Conservation (phyloP, 768 basidiomycete species). For the Hemileccinum rubropunctum region DNA sequence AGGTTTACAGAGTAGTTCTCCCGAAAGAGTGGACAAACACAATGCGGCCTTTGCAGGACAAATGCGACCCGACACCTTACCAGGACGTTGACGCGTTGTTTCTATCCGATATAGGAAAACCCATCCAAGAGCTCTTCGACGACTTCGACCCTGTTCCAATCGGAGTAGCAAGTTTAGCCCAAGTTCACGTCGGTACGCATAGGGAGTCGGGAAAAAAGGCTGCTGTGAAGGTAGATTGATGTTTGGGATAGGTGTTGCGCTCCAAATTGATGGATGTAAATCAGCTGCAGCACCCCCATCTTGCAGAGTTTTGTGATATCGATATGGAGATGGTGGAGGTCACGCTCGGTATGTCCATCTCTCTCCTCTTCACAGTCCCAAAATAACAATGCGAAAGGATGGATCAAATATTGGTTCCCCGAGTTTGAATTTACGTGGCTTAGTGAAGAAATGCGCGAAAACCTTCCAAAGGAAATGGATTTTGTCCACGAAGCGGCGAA, state of each 20-base stretch:
- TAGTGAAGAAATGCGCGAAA: constrained; percentile 90
- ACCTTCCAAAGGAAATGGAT: constrained; percentile 92
- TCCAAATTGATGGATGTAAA: constrained; percentile 6
- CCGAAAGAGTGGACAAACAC: constrained; percentile 62
- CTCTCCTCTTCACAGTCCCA: background rate
- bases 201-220: constrained; percentile 69
- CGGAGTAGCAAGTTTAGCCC: constrained; percentile 93
- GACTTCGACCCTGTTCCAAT: constrained; percentile 87
- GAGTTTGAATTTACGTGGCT: constrained; percentile 96
- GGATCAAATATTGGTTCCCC: constrained; percentile 92
- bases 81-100: constrained; percentile 76
- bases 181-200: constrained; percentile 85
- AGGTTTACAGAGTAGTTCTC: constrained; percentile 44
- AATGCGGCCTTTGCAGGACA: constrained; percentile 77
- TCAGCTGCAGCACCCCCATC: constrained; percentile 87
- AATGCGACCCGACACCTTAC: constrained; percentile 86
- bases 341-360: constrained; percentile 51
- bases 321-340: constrained; percentile 87
- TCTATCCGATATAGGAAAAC: constrained; percentile 69
- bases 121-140: constrained; percentile 73
- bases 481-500: constrained; percentile 89
- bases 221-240: constrained; percentile 71
- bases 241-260: background rate
- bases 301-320: constrained; percentile 88
- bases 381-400: constrained; percentile 39